phyloP scores from a whole-genome alignment of 2,329 filamentous ascomycete species.

The Aspergillus fumigatus region DNA sequence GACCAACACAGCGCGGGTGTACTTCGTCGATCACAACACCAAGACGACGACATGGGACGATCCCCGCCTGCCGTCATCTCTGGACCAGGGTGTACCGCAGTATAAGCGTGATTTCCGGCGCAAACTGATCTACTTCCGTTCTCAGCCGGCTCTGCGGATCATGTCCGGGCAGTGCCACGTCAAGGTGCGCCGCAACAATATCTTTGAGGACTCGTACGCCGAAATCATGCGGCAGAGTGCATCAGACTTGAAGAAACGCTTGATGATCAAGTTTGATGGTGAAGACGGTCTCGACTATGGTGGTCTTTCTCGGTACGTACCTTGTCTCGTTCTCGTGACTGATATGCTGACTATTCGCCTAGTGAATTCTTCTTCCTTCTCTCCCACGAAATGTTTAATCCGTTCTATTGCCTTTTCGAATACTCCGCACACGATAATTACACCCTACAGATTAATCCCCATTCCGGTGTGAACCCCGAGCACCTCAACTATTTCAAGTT shows the following conservation, averaged over 20 bases:
- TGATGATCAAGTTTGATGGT: constrained; percentile 99
- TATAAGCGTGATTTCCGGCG: constrained; percentile 98
- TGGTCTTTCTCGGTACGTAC: constrained; percentile 71
- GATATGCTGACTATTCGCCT: constrained; percentile 22
- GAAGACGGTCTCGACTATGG: constrained; percentile 98
- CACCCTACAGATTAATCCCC: constrained; percentile 98
- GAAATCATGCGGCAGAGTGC: constrained; percentile 97
- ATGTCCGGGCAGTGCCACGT: constrained; percentile 96
- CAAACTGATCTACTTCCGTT: constrained; percentile 99
- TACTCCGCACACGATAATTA: constrained; percentile 99
- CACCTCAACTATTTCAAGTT: constrained; percentile 99
- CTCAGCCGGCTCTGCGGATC: constrained; percentile 92
- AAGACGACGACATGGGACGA: constrained; percentile 99
- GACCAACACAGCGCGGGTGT: constrained; percentile 94
- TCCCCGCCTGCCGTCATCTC: constrained; percentile 84
- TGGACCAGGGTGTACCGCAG: constrained; percentile 97
- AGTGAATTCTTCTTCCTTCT: constrained; percentile 99
- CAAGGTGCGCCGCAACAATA: constrained; percentile 92
- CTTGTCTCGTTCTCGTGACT: background rate
- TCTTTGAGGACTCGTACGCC: constrained; percentile 98
- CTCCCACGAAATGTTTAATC: constrained; percentile 99
- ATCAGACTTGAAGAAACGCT: constrained; percentile 90
- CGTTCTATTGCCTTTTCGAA: constrained; percentile 98
- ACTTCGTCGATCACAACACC: constrained; percentile 99
- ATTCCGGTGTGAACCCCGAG: constrained; percentile 98